Percentiles rank a stretch among this genome's conserved stretches.
Conservation (phyloP, 1,139 yeast genomes). For the Yamadazyma songkhlaensis region DNA sequence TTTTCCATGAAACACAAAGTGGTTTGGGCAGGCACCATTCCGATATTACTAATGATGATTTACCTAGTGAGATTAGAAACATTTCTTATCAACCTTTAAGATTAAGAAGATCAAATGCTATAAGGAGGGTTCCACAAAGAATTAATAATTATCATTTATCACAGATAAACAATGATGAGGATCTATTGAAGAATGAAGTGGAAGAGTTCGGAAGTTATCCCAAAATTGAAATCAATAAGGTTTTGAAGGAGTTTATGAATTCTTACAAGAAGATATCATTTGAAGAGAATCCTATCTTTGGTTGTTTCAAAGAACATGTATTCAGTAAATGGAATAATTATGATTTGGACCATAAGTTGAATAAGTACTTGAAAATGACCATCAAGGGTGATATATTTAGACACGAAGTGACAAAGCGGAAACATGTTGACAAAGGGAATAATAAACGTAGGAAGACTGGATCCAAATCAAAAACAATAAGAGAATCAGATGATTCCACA, state of each 20-base stretch:
- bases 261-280: background rate
- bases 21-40: background rate
- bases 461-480: background rate
- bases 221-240: conserved; percentile 1
- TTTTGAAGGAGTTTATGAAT: background rate
- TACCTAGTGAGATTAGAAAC: conserved; percentile 5
- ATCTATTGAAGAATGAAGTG: background rate
- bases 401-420: conserved; percentile 2
- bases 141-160: conserved; percentile 1
- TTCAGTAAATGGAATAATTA: conserved; percentile 5
- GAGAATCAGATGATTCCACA: background rate
- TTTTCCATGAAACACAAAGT: conserved; percentile 3
- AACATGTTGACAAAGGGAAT: background rate
- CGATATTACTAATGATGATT: conserved; percentile 1
- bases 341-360: conserved; percentile 7
- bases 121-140: conserved; percentile 5
- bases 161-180: background rate
- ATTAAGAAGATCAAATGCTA: conserved; percentile 8
- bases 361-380: conserved; percentile 4
- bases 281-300: conserved; percentile 4
- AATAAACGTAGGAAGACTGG: conserved; percentile 5
- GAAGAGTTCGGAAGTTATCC: background rate
- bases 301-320: conserved; percentile 5
- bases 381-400: conserved; percentile 2
- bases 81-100: conserved; percentile 2